phyloP scores from a whole-genome alignment of 768 basidiomycete genomes.

The Tricholoma furcatifolium region DNA sequence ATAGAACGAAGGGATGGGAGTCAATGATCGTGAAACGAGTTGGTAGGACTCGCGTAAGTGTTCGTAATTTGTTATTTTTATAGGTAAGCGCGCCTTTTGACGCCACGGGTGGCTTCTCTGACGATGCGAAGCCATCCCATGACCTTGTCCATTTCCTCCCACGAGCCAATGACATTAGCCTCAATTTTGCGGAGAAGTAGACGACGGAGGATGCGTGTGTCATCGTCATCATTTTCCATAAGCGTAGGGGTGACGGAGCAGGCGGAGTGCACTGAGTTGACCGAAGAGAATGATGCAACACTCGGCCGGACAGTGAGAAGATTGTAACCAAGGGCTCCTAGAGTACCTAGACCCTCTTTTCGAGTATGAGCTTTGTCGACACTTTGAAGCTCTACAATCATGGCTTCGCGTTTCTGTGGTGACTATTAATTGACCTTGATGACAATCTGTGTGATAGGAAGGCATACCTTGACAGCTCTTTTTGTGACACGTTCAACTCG shows the following conservation, averaged over 20 bases:
- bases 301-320: conserved; percentile 38
- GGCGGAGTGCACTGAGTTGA: conserved; percentile 41
- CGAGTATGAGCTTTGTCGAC: conserved; percentile 19
- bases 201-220: conserved; percentile 58
- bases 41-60: not conserved
- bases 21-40: conserved; percentile 9
- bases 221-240: conserved; percentile 61
- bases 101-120: conserved; percentile 59
- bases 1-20: not conserved
- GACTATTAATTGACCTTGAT: conserved; percentile 2
- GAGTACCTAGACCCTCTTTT: conserved; percentile 20
- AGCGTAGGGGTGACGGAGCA: conserved; percentile 49
- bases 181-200: conserved; percentile 68
- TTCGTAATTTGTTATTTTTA: conserved; percentile 20
- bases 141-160: conserved; percentile 63
- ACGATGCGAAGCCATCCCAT: conserved; percentile 62
- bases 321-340: conserved; percentile 28
- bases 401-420: conserved; percentile 47
- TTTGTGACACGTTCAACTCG: conserved; percentile 57
- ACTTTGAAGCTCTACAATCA: conserved; percentile 42
- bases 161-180: conserved; percentile 50
- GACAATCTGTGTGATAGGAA: not conserved
- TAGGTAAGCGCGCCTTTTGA: conserved; percentile 49
- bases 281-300: conserved; percentile 39
- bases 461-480: conserved; percentile 52